Evolutionary conservation across 805 yeast species (phyloP).

Genomic region (Teunomyces cretensis): DNA sequence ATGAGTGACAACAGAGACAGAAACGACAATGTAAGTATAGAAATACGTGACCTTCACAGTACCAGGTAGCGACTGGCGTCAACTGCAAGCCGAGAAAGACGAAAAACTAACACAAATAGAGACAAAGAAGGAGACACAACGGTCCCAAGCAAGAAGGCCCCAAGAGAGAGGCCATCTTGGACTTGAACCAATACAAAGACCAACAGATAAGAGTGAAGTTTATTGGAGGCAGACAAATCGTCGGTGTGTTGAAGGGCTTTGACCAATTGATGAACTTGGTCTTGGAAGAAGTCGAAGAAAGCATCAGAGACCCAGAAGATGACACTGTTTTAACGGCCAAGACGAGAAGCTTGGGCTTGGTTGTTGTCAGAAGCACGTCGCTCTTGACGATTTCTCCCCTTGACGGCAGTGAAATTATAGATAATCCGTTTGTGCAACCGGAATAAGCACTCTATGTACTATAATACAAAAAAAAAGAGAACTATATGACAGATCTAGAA

Average conservation of each 20-base stretch:
- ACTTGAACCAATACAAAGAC: conserved; percentile 74
- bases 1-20: conserved; percentile 9
- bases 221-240: conserved; percentile 82
- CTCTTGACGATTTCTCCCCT: conserved; percentile 72
- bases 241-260: conserved; percentile 79
- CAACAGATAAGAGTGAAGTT: conserved; percentile 72
- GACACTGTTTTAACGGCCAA: conserved; percentile 51
- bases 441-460: conserved; percentile 6
- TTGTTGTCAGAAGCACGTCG: conserved; percentile 84
- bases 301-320: conserved; percentile 65
- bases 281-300: conserved; percentile 68
- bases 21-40: conserved; percentile 3
- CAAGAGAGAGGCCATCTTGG: conserved; percentile 85
- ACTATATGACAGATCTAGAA: not conserved
- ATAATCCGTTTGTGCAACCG: conserved; percentile 56
- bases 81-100: too few species aligned
- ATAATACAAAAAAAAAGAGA: not conserved
- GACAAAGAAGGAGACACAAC: conserved; percentile 20
- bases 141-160: conserved; percentile 60
- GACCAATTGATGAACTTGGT: conserved; percentile 81
- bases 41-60: too few species aligned
- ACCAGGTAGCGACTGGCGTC: too few species aligned
- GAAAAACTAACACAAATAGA: conserved; percentile 4
- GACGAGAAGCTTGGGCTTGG: conserved; percentile 70
- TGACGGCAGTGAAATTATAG: conserved; percentile 68